Evolutionary conservation across 441 rosid genomes (phyloP).

Genomic region (Raphanus hybrid): DNA sequence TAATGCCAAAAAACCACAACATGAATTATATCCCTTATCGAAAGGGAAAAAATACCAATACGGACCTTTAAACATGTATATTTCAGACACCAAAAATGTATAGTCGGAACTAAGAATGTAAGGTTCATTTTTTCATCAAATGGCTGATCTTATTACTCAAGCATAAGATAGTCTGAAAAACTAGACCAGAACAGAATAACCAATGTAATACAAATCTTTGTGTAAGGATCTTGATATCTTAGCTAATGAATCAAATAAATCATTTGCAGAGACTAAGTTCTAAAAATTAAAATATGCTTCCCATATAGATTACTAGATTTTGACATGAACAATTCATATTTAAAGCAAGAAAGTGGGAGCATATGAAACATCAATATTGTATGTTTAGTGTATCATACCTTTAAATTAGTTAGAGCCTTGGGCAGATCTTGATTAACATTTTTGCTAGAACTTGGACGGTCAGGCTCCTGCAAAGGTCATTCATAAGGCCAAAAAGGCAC

Average conservation of each 20-base stretch:
- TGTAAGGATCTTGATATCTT: too few species aligned
- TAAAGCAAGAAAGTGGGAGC: not conserved
- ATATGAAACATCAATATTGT: not conserved
- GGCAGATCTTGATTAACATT: not conserved
- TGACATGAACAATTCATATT: not conserved
- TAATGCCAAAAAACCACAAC: not conserved
- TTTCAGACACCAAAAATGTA: too few species aligned
- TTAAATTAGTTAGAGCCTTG: not conserved
- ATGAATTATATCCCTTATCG: not conserved
- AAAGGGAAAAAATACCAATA: not conserved
- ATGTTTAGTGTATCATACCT: not conserved
- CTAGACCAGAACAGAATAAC: too few species aligned
- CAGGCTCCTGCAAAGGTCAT: not conserved
- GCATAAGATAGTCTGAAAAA: too few species aligned
- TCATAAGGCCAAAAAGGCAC: not conserved
- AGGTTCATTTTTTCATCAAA: too few species aligned
- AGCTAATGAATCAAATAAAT: too few species aligned
- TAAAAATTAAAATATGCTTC: not conserved
- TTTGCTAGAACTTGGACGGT: not conserved
- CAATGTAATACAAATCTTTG: too few species aligned
- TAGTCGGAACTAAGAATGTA: too few species aligned
- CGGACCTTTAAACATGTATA: too few species aligned
- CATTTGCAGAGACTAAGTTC: not conserved
- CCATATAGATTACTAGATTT: not conserved
- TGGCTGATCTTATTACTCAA: too few species aligned